phyloP scores from a whole-genome alignment of 345 rosid genomes.

The Jatropha curcas region DNA sequence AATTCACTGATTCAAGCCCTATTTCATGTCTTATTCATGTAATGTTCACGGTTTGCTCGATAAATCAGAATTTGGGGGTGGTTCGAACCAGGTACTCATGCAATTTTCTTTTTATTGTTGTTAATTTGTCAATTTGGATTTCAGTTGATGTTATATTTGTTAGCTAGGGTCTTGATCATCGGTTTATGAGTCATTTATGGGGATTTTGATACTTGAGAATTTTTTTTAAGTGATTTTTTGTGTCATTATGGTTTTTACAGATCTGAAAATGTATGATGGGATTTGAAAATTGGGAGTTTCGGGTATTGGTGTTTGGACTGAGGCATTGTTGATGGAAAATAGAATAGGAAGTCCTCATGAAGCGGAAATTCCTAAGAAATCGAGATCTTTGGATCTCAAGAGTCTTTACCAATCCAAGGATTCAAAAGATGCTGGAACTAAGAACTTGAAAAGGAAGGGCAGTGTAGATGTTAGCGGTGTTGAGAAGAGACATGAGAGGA shows the following conservation, averaged over 20 bases:
- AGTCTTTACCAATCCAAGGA: conserved; percentile 58
- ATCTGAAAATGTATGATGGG: conserved; percentile 56
- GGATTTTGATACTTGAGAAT: conserved; percentile 8
- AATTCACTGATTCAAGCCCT: conserved; percentile 15
- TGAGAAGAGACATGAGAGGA: conserved; percentile 52
- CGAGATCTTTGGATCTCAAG: conserved; percentile 92
- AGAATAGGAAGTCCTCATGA: conserved; percentile 67
- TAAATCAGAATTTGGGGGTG: conserved; percentile 7
- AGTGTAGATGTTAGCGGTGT: conserved; percentile 38
- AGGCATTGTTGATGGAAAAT: conserved; percentile 77
- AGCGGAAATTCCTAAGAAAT: conserved; percentile 64
- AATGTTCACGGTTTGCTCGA: conserved; percentile 15
- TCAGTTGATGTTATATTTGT: not conserved
- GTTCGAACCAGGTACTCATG: conserved; percentile 19
- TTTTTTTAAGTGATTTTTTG: conserved; percentile 22
- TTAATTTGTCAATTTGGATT: not conserved
- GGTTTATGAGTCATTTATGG: conserved; percentile 12
- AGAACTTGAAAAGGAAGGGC: conserved; percentile 63
- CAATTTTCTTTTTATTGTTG: not conserved
- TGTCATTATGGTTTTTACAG: conserved; percentile 44
- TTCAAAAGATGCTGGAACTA: conserved; percentile 43
- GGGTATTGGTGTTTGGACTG: conserved; percentile 40
- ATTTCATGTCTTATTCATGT: not conserved
- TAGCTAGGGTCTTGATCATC: not conserved
- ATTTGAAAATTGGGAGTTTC: conserved; percentile 38